Conservation (phyloP, 306 rosid species). For the Cercis canadensis region DNA sequence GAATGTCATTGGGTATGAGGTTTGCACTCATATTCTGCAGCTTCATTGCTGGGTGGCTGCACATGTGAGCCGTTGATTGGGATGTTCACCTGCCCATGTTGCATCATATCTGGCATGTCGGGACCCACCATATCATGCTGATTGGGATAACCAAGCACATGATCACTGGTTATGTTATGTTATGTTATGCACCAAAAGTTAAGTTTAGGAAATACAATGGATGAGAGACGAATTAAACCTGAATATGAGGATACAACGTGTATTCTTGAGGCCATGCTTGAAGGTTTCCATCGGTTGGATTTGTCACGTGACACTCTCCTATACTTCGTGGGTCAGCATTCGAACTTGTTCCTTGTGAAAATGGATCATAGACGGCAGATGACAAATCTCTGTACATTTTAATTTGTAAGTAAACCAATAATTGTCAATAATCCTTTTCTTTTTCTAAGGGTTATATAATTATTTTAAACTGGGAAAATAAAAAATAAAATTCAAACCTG, state of each 20-base stretch:
- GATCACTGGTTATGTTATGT: too few relatives aligned
- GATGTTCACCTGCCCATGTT: conserved; percentile 57
- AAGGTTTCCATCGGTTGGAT: conserved; percentile 50
- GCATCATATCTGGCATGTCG: conserved; percentile 54
- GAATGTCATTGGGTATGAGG: conserved; percentile 42
- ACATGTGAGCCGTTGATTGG: conserved; percentile 58
- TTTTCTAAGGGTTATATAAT: too few relatives aligned
- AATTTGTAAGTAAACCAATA: too few relatives aligned
- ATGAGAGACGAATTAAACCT: conserved; percentile 19
- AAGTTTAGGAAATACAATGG: too few relatives aligned
- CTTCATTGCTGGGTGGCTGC: conserved; percentile 50
- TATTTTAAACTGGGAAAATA: background rate
- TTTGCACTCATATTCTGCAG: conserved; percentile 49
- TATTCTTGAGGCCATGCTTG: conserved; percentile 64
- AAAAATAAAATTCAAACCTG: conserved; percentile 39
- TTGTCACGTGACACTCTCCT: conserved; percentile 57
- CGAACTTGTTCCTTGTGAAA: conserved; percentile 66
- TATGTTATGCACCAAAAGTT: too few relatives aligned
- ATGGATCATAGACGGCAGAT: conserved; percentile 60
- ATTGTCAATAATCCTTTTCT: too few relatives aligned
- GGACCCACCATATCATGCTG: conserved; percentile 59
- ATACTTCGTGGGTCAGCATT: conserved; percentile 52
- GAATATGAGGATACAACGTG: conserved; percentile 47
- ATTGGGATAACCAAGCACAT: background rate
- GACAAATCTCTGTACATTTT: conserved; percentile 53